Evolutionary conservation across 345 rosid species (phyloP), one percentile per base, ranked within the genome.

Genomic region (Toxicodendron radicans): DNA sequence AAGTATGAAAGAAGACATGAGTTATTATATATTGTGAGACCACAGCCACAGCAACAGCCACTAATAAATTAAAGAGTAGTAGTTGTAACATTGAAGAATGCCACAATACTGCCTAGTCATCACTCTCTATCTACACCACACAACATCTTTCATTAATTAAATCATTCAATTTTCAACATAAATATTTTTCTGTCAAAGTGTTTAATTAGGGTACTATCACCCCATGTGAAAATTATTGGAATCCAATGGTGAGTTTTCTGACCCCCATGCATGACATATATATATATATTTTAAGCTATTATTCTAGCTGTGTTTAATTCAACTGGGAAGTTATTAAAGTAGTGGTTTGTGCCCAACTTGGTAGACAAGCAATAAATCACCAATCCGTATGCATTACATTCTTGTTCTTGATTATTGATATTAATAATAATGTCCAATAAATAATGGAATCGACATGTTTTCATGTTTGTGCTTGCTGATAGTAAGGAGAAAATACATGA

Each of bases 291-390:
- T 51, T 5, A 51, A 16, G 43, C 43, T 51, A 13, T n/a, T 51
- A 13, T n/a, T 64, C 67, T 35, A 8, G 66, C 66, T 64, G 49
- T 63, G 46, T n/a, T 14, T 38, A 7, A 17, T 32, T 14, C 5
- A 32, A 4, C 13, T 10, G 30, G 18, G 5, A 60, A 60, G 2
- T 60, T 30, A 14, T 14, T 61, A 5, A 16, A 35, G 4, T 43
- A 4, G 9, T 17, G 17, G 21, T 27, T 17, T 62, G 66, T 21
- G 43, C 57, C 66, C 65, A 43, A 20, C 65, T 71, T 58, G 56
- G 53, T 71, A 57, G 65, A 71, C 74, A 58, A 27, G 56, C 74
- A 58, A 58, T 58, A 58, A 71, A 58, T 30, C 27, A 10, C 56
- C 30, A 53, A 27, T 71, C 45, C 45, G 2, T 71, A 14, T 7